phyloP scores from a whole-genome alignment of 176 grass and related monocot species.

The sorghum (Sorghum bicolor) region Sorghum_bicolor_NCBIv3 NC_012872.2:12157501-12158000 shows the following conservation, averaged over 20 bases:
- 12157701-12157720: not conserved
- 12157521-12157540: slow-evolving; percentile 46
- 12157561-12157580: slow-evolving; percentile 19
- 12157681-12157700: not conserved
- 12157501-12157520: slow-evolving; percentile 58
- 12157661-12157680: slow-evolving; percentile 49
- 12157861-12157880: not conserved
- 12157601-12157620: slow-evolving; percentile 76
- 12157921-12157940: not conserved
- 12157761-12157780: not conserved
- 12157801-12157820: not conserved
- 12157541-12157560: slow-evolving; percentile 23
- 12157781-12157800: not conserved
- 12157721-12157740: not conserved
- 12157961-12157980: not conserved
- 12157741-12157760: not conserved
- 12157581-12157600: slow-evolving; percentile 43
- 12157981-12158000: not conserved
- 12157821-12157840: not conserved
- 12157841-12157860: not conserved
- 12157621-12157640: slow-evolving; percentile 95
- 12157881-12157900: not conserved
- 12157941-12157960: not conserved
- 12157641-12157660: slow-evolving; percentile 87
- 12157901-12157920: not conserved